Evolutionary conservation across 2,329 filamentous ascomycete genomes (phyloP), one percentile per base, ranked within the genome.

Genomic region (Pseudogymnoascus sp.): DNA sequence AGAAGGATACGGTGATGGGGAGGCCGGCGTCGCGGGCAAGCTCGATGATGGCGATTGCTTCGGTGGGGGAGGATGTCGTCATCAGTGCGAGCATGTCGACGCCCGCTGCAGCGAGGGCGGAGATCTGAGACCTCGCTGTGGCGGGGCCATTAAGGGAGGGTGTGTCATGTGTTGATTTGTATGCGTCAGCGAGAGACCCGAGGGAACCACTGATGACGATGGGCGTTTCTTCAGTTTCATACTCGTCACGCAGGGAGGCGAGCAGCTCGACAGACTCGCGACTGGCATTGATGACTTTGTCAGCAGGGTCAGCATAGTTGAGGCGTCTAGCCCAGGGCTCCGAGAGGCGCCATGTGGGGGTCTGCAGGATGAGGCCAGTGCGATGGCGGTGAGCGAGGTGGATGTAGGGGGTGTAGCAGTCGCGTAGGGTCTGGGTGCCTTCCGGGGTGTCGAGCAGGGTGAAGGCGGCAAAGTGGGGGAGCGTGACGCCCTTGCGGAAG

Each of bases 291-390:
- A 40, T 56, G 26, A 50, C 62, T n/a, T 40, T 56, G 7, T 64
- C 38, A 6, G 56, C 50, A 1, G 53, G 56, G 7, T 37, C 56
- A 10, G 21, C 21, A 14, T 60, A 65, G 31, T 53, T 53, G n/a
- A 66, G 38, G 10, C 63, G 40, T 14, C 47, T 19, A 3, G 63
- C 64, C 64, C 64, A 66, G 61, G 64, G 61, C 14, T 37, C 29
- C 8, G 64, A 63, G 14, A 61, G 63, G 26, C 64, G 64, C 64
- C 64, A 66, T 35, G 64, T 66, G 50, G 63, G 64, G 11, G 64
- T 66, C 29, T 65, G 50, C 4, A 66, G 53, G 11, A 66, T 37
- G 29, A 66, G 62, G 7, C 64, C 64, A 2, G 63, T 66, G 26
- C 50, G 50, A n/a, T 56, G 50, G n/a, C n/a, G 50, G 29, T 19